A percentile compares a stretch with the other conserved stretches of the same genome.
Conservation (phyloP, 495 filamentous ascomycete genomes). For the Xylaria scruposa region DNA sequence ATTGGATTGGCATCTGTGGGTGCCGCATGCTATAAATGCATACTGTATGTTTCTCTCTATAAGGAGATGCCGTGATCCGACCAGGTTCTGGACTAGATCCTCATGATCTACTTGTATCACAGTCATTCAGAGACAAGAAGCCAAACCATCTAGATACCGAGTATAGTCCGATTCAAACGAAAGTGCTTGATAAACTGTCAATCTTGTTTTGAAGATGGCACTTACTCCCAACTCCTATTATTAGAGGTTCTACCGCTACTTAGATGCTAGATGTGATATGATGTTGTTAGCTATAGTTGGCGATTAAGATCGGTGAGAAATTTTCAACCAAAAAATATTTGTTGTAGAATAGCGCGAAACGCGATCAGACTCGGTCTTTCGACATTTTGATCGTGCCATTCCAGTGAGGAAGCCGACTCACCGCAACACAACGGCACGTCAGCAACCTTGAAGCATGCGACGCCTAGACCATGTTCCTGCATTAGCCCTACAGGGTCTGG, state of each 20-base stretch:
- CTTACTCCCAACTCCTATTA: neutral
- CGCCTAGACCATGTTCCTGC: slow-evolving; percentile 16
- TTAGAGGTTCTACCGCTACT: neutral
- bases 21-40: neutral
- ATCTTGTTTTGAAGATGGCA: slow-evolving; percentile 23
- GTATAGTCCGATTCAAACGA: neutral
- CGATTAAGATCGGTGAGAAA: neutral
- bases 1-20: neutral
- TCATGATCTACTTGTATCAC: slow-evolving; percentile 22
- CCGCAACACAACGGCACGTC: slow-evolving; percentile 5
- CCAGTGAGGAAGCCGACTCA: slow-evolving; percentile 4
- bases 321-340: neutral
- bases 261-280: neutral
- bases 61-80: neutral
- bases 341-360: slow-evolving; percentile 13
- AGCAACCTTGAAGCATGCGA: slow-evolving; percentile 13
- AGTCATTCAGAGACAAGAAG: neutral
- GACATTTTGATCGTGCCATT: slow-evolving; percentile 1
- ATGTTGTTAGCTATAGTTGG: neutral
- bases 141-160: neutral
- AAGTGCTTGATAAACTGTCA: slow-evolving; percentile 12
- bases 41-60: neutral
- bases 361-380: neutral
- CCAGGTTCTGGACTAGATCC: slow-evolving; percentile 1
- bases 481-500: slow-evolving; percentile 18